Evolutionary conservation across 2,329 filamentous ascomycete species (phyloP).

Genomic region (Pestalotiopsis sp.): DNA sequence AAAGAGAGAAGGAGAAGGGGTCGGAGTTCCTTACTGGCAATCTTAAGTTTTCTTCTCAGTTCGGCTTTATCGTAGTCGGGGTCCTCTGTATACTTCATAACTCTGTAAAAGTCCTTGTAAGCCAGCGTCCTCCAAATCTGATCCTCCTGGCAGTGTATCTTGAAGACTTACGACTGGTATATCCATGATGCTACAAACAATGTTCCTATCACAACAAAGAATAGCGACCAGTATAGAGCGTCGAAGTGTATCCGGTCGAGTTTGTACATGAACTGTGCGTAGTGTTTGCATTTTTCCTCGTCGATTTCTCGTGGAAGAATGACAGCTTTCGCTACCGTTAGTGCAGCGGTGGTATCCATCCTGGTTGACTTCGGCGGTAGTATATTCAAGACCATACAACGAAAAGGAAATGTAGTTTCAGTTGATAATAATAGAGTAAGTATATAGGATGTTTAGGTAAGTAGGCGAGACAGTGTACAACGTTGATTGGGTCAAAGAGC

Average conservation of each 20-base stretch:
- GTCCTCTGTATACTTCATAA: slow-evolving; percentile 39
- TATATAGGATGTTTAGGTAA: not conserved
- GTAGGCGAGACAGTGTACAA: not conserved
- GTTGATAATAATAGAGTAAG: not conserved
- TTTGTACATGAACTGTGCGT: slow-evolving; percentile 40
- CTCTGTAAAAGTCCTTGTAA: slow-evolving; percentile 18
- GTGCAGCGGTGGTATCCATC: no score
- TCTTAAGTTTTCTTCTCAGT: slow-evolving; percentile 38
- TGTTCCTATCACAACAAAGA: slow-evolving; percentile 37
- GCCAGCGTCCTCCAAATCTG: not conserved
- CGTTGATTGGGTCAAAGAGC: not conserved
- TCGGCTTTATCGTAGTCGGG: slow-evolving; percentile 33
- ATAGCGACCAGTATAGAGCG: slow-evolving; percentile 43
- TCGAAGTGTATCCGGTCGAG: slow-evolving; percentile 39
- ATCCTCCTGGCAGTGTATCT: not conserved
- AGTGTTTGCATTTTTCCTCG: slow-evolving; percentile 36
- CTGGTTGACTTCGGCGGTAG: no score
- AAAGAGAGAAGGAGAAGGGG: slow-evolving; percentile 26
- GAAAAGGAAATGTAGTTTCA: not conserved
- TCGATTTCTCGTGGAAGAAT: slow-evolving; percentile 23
- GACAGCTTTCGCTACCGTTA: no score
- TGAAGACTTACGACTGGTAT: slow-evolving; percentile 33
- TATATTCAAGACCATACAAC: not conserved
- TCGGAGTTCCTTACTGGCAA: slow-evolving; percentile 36
- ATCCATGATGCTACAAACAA: slow-evolving; percentile 40